Evolutionary conservation across 2,329 filamentous ascomycete genomes (phyloP), one percentile per base, ranked within the genome.

Genomic region (Aspergillus sp.): DNA sequence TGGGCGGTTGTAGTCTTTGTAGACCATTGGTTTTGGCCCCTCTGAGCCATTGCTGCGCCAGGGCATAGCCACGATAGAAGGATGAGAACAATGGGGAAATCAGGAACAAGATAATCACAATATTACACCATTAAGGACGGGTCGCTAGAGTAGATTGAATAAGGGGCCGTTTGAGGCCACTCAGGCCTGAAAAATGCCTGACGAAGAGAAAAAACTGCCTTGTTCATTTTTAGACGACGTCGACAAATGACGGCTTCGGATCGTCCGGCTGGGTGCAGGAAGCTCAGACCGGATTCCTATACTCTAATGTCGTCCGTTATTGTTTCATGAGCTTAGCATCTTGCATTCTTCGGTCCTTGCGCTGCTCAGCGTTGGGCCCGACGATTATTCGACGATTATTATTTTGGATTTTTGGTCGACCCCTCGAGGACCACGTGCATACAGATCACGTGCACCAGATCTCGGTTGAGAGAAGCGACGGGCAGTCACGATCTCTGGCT

Each of bases 21-120:
- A 20, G 36, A 48, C 56, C 39, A 48, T 55, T 58, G 60, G 60
- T 62, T 63, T 51, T 58, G 42, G 53, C 34, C 30, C 43, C 36
- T 60, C 55, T 57, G 47, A 58, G 58, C 57, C 63, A 57, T 59
- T 52, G 56, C 64, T 67, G 64, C 61, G 65, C 62, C 65, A 50
- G 58, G 51, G 41, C 62, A 65, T 65, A 61, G 63, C 63, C 62
- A 64, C 62, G 42, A 49, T 54, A 36, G 49, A 22, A 20, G 26
- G 26, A 26, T 34, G 48, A 39, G 45, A 17, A 49, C 9, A 41
- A 48, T 42, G 43, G 20, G 42, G 45, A 22, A 43, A 38, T 34
- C 17, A 53, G 45, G 24, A 41, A 47, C 32, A 54, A 45, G 53
- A 34, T 11, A 22, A 50, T 47, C 47, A 51, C n/a, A 51, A 39